Base-by-base conservation (phyloP, 1,284 basidiomycete species). In the Retiboletus flavoniger region DNA sequence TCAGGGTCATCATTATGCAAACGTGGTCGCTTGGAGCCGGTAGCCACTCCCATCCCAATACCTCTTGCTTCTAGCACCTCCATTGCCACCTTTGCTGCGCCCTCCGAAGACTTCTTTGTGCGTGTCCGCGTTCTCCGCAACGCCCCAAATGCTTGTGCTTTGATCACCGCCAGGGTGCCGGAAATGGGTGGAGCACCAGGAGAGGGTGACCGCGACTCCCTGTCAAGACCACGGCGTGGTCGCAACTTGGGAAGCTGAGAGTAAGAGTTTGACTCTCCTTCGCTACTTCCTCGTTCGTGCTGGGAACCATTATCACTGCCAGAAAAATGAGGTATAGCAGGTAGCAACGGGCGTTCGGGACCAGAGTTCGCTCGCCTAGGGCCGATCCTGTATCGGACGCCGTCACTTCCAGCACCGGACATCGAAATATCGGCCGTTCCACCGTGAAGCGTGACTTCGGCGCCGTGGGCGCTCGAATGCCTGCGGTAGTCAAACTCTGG, bases 131-230 rank as follows among this genome's bases (percentile, higher is more conserved):
- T 88, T 68, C 89, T 78, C 50, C 90, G 85, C 61, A 91, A 75
- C 16, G 88, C 88, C 39, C 90, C 90, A 66, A 91, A 92, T 32
- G 90, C 85, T 68, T 91, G 89, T 40, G 89, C 89, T 72, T 92
- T 92, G 73, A 92, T 90, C 54, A 92, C 89, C 47, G 90, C 89
- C 46, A 92, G 79, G 28, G 90, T 92, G 29, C 88, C 85, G 45
- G 86, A 89, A 64, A 90, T 78, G 21, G 81, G 78, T 51, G 81
- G 75, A 52, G 78, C 74, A 38, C 75, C 76, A 24, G 87, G 84
- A n/a, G 86, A 87, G 49, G 85, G 85, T n/a, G 89, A 88, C 56
- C 84, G 84, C 19, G 85, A 83, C 46, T 75, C 74, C 51, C 77
- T 77, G 21, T 80, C 70, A 16, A 74, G 70, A 55, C 73, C 73